Percentiles rank a stretch among this genome's conserved stretches.
Conservation (phyloP, 2,329 filamentous ascomycete species). For the Aspergillus sp. region DNA sequence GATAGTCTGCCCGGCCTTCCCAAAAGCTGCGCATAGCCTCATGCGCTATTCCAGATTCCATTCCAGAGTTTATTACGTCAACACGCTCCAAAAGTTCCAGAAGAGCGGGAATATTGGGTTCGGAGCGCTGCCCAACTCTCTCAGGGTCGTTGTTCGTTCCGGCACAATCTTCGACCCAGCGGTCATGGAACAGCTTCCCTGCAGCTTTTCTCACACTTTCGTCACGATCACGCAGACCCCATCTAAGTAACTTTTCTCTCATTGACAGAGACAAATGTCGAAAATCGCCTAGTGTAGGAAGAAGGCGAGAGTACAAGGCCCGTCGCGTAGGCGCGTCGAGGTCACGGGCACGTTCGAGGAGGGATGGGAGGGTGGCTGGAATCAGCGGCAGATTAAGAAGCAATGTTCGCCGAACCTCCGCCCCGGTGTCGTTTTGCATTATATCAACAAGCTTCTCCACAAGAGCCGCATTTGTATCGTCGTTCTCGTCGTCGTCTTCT, state of each 20-base stretch:
- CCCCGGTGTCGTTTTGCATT: slow-evolving; percentile 89
- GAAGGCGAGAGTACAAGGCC: slow-evolving; percentile 79
- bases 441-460: slow-evolving; percentile 82
- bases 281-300: slow-evolving; percentile 91
- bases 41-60: slow-evolving; percentile 84
- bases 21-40: slow-evolving; percentile 97
- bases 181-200: slow-evolving; percentile 82
- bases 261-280: slow-evolving; percentile 89
- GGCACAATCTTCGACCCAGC: slow-evolving; percentile 97
- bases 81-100: slow-evolving; percentile 91
- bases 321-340: slow-evolving; percentile 80
- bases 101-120: slow-evolving; percentile 76
- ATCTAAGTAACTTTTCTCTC: slow-evolving; percentile 90
- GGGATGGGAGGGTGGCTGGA: slow-evolving; percentile 76
- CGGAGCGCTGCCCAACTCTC: slow-evolving; percentile 51
- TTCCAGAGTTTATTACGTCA: slow-evolving; percentile 85
- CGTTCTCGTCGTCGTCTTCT: slow-evolving; percentile 65
- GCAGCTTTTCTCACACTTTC: slow-evolving; percentile 92
- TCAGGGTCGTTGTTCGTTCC: slow-evolving; percentile 62
- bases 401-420: slow-evolving; percentile 85
- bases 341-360: slow-evolving; percentile 88
- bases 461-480: slow-evolving; percentile 61
- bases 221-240: slow-evolving; percentile 91
- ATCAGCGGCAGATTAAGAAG: slow-evolving; percentile 88
- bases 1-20: slow-evolving; percentile 73